phyloP scores from a whole-genome alignment of 2,329 filamentous ascomycete species.

The Talaromyces rugulosus region DNA sequence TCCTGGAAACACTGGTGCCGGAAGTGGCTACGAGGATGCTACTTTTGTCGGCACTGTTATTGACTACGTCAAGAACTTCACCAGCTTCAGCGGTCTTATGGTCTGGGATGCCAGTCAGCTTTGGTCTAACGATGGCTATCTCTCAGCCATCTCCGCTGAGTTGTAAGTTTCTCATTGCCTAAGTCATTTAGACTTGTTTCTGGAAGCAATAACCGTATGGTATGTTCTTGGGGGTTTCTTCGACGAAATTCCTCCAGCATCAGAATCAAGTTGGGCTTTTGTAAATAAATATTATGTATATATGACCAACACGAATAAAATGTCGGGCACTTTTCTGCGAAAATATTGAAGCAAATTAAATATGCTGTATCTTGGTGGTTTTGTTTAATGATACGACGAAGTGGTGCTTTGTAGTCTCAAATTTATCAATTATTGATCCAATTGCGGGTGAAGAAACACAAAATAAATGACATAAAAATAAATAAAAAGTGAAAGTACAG shows the following conservation, averaged over 20 bases:
- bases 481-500: no score
- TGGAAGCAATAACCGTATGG: neutral
- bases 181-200: neutral
- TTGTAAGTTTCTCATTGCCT: neutral
- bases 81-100: slow-evolving; percentile 64
- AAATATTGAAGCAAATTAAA: neutral
- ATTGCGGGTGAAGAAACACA: no score
- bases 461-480: no score
- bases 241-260: neutral
- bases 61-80: slow-evolving; percentile 51
- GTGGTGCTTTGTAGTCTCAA: no score
- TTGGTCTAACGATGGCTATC: slow-evolving; percentile 54
- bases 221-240: neutral
- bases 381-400: neutral
- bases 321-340: neutral
- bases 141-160: slow-evolving; percentile 38
- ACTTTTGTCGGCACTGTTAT: slow-evolving; percentile 49
- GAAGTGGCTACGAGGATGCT: slow-evolving; percentile 52
- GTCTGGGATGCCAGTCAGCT: slow-evolving; percentile 64
- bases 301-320: neutral
- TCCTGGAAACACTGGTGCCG: slow-evolving; percentile 53
- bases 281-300: neutral
- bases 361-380: no score
- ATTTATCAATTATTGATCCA: no score
- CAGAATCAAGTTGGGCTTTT: neutral